Evolutionary conservation across 2,329 filamentous ascomycete species (phyloP), one percentile per base, ranked within the genome.

Genomic region (Colletotrichum sojae): DNA sequence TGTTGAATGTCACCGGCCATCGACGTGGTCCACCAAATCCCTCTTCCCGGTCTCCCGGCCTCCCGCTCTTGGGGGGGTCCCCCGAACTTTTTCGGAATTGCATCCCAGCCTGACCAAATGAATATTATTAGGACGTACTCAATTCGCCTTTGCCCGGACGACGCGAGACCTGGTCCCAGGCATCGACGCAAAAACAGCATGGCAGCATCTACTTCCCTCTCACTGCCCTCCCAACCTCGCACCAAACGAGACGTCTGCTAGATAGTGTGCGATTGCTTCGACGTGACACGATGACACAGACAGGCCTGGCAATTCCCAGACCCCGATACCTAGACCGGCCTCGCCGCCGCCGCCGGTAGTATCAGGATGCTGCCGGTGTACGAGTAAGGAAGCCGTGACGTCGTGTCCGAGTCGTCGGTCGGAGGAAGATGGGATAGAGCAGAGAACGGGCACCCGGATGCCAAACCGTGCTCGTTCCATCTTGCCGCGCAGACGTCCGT

Each of bases 11-110:
- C 22, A 27, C 20, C 27, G 25, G 25, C 25, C 25, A 16, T 16
- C 12, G 20, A 31, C 39, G 31, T 67, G 25, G 56, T 43, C 63
- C 55, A 60, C 58, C 39, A 61, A n/a, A 66, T 43, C 55, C 51
- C 55, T 69, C 66, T 60, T 60, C 66, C 66, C 66, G 65, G 59
- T 64, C 60, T 64, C 55, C 67, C 67, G 56, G 55, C 56, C 36
- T 69, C 67, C 67, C 67, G 67, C 62, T 20, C 45, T 69, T 51
- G 63, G 65, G 64, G 54, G 59, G 64, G 61, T 25, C 36, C 36
- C 55, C 62, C 45, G 67, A 67, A 51, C 48, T 36, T 48, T 45
- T 56, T 58, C 55, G 61, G 48, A 31, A 55, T 59, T 13, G 49
- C 16, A 66, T 59, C 49, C 61, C 51, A 55, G 63, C 51, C 63